Base-by-base conservation (phyloP, 768 basidiomycete species). In the Pleurotus sapidus region DNA sequence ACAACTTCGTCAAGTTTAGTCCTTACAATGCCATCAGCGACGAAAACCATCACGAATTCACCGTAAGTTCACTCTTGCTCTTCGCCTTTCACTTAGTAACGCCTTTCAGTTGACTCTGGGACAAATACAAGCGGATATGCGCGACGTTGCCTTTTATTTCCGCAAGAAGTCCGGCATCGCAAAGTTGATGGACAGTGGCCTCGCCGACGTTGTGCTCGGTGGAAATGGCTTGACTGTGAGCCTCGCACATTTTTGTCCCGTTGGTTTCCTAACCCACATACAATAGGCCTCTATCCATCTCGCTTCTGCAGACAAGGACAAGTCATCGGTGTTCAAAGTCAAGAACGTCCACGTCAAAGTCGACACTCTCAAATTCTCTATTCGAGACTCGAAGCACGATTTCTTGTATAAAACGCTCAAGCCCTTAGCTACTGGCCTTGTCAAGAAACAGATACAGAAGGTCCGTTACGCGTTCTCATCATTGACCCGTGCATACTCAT, bases 41-140 rank as follows among this genome's bases (percentile, higher is more conserved):
- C 67, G 77, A 84, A 60, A 70, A 77, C 25, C 79, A 81, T 62
- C 92, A 96, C 69, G 80, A 84, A 55, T 84, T 97, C 67, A 87
- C 80, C 14, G 47, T 25, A 9, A 48, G 47, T 15, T 23, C 20
- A 15, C n/a, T 8, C 23, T 14, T 15, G 23, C 15, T 15, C 1
- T 14, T 18, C 47, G 5, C 27, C 47, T 5, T 15, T 25, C 47
- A 15, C 47, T 23, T 7, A 27, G 1, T 49, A 3, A 15, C 23
- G 24, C 5, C 12, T 1, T 4, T 5, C 37, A 37, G 37, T 68
- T 97, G 55, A 85, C 84, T 6, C 77, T 97, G 38, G 78, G 77
- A 25, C 95, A 98, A 70, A 90, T 97, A 63, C 95, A 98, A 68
- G 89, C 90, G 4, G 94, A 97, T 63, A 89, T 98, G 84, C 83